phyloP scores from a whole-genome alignment of 768 basidiomycete genomes.

The Baorangia bicolor region DNA sequence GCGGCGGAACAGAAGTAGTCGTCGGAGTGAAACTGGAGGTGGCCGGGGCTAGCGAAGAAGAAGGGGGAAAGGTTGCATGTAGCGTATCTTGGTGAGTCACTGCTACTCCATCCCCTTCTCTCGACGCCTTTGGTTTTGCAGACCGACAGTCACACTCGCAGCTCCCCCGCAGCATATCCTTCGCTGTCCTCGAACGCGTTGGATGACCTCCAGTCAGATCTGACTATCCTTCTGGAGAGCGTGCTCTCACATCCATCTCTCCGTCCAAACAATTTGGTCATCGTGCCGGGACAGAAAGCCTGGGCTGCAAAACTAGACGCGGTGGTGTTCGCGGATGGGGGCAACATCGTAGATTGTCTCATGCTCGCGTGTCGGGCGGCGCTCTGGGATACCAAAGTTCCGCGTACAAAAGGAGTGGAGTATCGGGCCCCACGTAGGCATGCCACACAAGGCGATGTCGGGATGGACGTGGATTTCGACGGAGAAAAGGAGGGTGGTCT shows the following conservation, averaged over 20 bases:
- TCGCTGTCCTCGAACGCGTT: slow-evolving; percentile 58
- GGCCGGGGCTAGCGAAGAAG: slow-evolving; percentile 46
- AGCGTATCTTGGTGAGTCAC: slow-evolving; percentile 73
- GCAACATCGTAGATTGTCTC: slow-evolving; percentile 74
- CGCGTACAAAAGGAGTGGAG: slow-evolving; percentile 67
- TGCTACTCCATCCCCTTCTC: background rate
- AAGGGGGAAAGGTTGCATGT: slow-evolving; percentile 64
- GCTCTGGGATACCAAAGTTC: slow-evolving; percentile 79
- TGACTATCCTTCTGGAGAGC: slow-evolving; percentile 59
- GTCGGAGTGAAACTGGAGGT: slow-evolving; percentile 83
- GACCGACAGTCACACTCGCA: slow-evolving; percentile 39
- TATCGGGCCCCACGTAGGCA: slow-evolving; percentile 49
- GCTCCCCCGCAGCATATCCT: slow-evolving; percentile 82
- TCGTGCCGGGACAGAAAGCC: slow-evolving; percentile 58
- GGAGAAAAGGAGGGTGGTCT: slow-evolving; percentile 46
- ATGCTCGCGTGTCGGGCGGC: slow-evolving; percentile 80
- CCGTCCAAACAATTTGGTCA: slow-evolving; percentile 62
- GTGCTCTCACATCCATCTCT: slow-evolving; percentile 67
- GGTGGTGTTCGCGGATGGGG: slow-evolving; percentile 70
- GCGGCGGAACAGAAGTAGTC: slow-evolving; percentile 75
- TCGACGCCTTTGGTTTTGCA: background rate
- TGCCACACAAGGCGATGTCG: slow-evolving; percentile 29
- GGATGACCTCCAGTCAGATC: slow-evolving; percentile 76
- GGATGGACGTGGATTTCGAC: slow-evolving; percentile 56
- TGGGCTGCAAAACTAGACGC: slow-evolving; percentile 79